Conservation (phyloP, 805 yeast genomes). For the Lipomyces spencermartinsiae region DNA sequence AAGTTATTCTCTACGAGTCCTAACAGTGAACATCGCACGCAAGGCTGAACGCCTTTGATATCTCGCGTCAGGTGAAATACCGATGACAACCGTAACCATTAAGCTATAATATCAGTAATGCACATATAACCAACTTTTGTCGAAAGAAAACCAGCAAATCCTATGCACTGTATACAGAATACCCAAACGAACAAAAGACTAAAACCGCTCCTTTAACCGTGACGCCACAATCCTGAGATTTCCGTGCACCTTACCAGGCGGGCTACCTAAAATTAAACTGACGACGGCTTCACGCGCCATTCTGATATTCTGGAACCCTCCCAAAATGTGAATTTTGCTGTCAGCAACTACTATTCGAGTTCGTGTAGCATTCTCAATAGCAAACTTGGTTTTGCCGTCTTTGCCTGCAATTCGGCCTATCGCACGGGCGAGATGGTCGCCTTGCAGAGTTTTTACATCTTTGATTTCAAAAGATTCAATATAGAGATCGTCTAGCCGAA, state of each 20-base stretch:
- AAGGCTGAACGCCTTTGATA: not conserved
- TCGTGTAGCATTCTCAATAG: conserved; percentile 97
- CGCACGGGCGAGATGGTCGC: conserved; percentile 97
- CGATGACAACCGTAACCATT: not conserved
- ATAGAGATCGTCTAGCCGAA: conserved; percentile 93
- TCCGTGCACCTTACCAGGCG: conserved; percentile 98
- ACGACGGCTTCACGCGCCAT: conserved; percentile 99
- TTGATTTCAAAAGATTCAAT: conserved; percentile 96
- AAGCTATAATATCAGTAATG: not conserved
- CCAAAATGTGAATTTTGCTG: conserved; percentile 92
- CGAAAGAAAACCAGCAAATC: not conserved
- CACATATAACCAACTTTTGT: not conserved
- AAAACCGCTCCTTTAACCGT: conserved; percentile 95
- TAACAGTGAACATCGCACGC: not conserved
- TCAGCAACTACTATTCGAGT: conserved; percentile 98
- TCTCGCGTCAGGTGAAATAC: not conserved
- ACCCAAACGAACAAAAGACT: conserved; percentile 25
- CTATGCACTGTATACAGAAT: not conserved
- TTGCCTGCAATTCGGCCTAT: conserved; percentile 99
- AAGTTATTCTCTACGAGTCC: not conserved
- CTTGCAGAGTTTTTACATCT: conserved; percentile 93
- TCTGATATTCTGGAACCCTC: conserved; percentile 95
- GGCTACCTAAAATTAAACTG: conserved; percentile 92
- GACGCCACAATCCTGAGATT: conserved; percentile 96
- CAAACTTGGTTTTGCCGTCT: conserved; percentile 98